phyloP scores from a whole-genome alignment of 1,139 yeast genomes.

The Debaryomyces coudertii region DNA sequence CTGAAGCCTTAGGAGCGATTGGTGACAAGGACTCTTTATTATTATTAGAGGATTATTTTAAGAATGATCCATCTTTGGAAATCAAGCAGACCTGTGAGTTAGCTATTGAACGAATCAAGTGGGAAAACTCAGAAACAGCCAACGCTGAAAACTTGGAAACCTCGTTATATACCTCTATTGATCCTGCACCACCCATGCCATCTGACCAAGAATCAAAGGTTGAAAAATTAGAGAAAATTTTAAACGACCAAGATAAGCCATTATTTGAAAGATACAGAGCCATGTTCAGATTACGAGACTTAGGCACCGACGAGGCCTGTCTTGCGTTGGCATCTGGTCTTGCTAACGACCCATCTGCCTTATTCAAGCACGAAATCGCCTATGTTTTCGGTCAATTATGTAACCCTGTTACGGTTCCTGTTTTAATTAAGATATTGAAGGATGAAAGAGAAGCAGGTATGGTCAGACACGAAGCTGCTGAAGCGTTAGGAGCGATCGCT shows the following conservation, averaged over 20 bases:
- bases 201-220: constrained; percentile 58
- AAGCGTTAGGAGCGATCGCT: constrained; percentile 95
- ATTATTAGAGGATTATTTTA: constrained; percentile 62
- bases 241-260: constrained; percentile 77
- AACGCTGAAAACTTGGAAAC: constrained; percentile 69
- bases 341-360: constrained; percentile 77
- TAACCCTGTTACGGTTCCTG: constrained; percentile 90
- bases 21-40: constrained; percentile 80
- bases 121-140: constrained; percentile 78
- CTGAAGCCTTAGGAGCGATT: constrained; percentile 96
- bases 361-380: constrained; percentile 97
- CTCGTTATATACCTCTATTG: constrained; percentile 84
- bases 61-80: constrained; percentile 80
- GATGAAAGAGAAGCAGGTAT: constrained; percentile 86
- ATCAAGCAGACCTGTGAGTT: constrained; percentile 97
- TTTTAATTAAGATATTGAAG: constrained; percentile 78
- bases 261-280: constrained; percentile 96
- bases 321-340: constrained; percentile 90
- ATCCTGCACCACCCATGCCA: constrained; percentile 97
- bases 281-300: constrained; percentile 95
- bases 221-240: constrained; percentile 62
- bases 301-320: constrained; percentile 92
- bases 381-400: constrained; percentile 97
- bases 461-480: constrained; percentile 99
- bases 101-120: constrained; percentile 90